A percentile compares a stretch with the other conserved stretches of the same genome.
phyloP scores from a whole-genome alignment of 371 early-diverging fungal species.

The Haplosporangium sp. region DNA sequence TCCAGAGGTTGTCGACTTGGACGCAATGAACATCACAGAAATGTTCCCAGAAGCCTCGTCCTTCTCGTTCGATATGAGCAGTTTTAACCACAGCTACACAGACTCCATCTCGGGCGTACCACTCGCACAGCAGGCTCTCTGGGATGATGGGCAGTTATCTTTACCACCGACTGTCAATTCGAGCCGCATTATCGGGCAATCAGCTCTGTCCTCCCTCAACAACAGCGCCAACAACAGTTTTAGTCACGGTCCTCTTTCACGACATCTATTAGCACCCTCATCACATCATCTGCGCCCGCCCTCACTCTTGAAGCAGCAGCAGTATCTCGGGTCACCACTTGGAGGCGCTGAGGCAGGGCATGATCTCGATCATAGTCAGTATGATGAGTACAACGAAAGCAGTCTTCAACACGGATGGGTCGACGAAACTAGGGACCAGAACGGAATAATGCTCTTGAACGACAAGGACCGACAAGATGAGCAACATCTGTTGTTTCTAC shows the following conservation, averaged over 20 bases:
- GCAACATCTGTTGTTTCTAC: slow-evolving; percentile 39
- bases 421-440: slow-evolving; percentile 41
- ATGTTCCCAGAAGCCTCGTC: slow-evolving; percentile 49
- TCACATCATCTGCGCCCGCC: slow-evolving; percentile 20
- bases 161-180: slow-evolving; percentile 25
- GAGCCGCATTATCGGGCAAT: slow-evolving; percentile 21
- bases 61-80: slow-evolving; percentile 43
- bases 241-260: slow-evolving; percentile 17
- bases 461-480: slow-evolving; percentile 45
- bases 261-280: slow-evolving; percentile 19
- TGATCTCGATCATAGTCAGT: slow-evolving; percentile 10
- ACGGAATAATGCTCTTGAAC: slow-evolving; percentile 36
- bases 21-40: slow-evolving; percentile 54
- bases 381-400: slow-evolving; percentile 32
- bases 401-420: slow-evolving; percentile 39
- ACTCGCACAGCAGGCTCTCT: slow-evolving; percentile 42
- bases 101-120: slow-evolving; percentile 52
- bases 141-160: slow-evolving; percentile 52
- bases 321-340: slow-evolving; percentile 33
- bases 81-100: slow-evolving; percentile 44
- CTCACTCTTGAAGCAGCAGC: slow-evolving; percentile 16
- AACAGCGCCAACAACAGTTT: slow-evolving; percentile 52
- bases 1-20: slow-evolving; percentile 46
- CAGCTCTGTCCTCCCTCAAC: slow-evolving; percentile 34
- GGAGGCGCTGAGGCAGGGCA: slow-evolving; percentile 8